Evolutionary conservation across 352 stramenopile species (phyloP), one percentile per base, ranked within the genome.

Genomic region (Pythium folliculosum): DNA sequence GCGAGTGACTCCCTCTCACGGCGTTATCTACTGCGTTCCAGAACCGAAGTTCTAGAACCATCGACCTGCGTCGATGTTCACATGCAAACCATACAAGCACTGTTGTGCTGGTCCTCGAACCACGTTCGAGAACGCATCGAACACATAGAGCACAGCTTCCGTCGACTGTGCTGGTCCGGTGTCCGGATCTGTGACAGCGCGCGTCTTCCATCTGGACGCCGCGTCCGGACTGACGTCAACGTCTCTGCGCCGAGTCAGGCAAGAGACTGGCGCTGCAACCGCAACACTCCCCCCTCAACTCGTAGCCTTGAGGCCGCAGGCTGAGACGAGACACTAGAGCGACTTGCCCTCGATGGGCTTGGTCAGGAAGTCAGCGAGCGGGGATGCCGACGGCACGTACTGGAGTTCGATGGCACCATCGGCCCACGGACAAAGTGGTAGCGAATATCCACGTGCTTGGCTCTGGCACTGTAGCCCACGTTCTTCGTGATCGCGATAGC

Each of bases 21-120:
- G 2, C 9, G 12, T 35, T 60, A 49, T 45, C 30, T 49, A 49
- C 25, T 6, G 7, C 10, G 53, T 60, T 60, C 53, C 49, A 60
- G 53, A 60, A 49, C 53, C 32, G 32, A 49, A 12, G 52, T 59
- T 23, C 53, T 60, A 9, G 53, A 60, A 27, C 50, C 35, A 60
- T 60, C 53, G 53, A 60, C 7, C 53, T 27, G 53, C 8, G 22
- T 60, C 53, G 53, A 60, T 60, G 30, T 47, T 60, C 53, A 60
- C 35, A 60, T 60, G 53, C 53, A 60, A 60, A 27, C 35, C 53
- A 60, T 48, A 60, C 53, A 60, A 47, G 35, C 27, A 44, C 27
- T 32, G 16, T 60, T 60, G 53, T 60, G 53, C 27, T 60, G 53
- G 53, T 48, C 53, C 53, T 48, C 53, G 53, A 60, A 60, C 53